Base-by-base conservation (phyloP, 2,329 filamentous ascomycete genomes). In the Scedosporium dehoogii region DNA sequence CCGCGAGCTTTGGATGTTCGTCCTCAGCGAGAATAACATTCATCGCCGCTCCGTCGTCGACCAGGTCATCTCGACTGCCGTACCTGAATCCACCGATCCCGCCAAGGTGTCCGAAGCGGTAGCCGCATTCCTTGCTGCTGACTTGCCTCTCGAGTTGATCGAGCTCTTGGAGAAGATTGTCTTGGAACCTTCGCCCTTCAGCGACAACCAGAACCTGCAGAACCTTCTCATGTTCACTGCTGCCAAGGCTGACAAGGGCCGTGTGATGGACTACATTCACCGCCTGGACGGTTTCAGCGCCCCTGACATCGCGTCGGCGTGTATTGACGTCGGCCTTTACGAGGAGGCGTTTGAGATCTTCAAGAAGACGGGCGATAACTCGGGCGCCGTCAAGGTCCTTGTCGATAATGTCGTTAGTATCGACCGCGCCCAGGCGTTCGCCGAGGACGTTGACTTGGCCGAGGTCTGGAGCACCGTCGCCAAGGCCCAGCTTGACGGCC, bases 141-240 rank as follows among this genome's bases (percentile, higher is more conserved):
- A 99, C 71, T 82, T 99, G 67, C 94, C 94, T 7, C 87, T 88
- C 4, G 94, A 99, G 79, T 84, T 99, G 60, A 97, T 99, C 70
- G 96, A 99, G 75, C 85, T 99, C 44, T 84, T 99, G 18, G 96
- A 99, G 81, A 99, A 97, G 86, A 99, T 99, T 68, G 93, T 99
- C 38, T 81, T 99, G n/a, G 94, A 99, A 80, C 96, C 94, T n/a
- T 96, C 93, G 4, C 91, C 91, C 4, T 99, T 99, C 81, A 97
- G 91, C 70, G 96, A 99, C 77, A 99, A 99, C 76, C 85, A 91
- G 71, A 97, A 91, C 73, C 81, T 99, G 63, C 96, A 99, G 77
- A 99, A 99, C 75, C 78, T 99, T 64, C 85, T 99, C 65, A 91
- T 99, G 81, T 88, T 97, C 70, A 99, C 94, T 27, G 94, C 96